These are phyloP conservation scores for Guyanaporus albipodus DNA, from an alignment of 768 basidiomycete species.

Conservation along the genomic window DNA sequence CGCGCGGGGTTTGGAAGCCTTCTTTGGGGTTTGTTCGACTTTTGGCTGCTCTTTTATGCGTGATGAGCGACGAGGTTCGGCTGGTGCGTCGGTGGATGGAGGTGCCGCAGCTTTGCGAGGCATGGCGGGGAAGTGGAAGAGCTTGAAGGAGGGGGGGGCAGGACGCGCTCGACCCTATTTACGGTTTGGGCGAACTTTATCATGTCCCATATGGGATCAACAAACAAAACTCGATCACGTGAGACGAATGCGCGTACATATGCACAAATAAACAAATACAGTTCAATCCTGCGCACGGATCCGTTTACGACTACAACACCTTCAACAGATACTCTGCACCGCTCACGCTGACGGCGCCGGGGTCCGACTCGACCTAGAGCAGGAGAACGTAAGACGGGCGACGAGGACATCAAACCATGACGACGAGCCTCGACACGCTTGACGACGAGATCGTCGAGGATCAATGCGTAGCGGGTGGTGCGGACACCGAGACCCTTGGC, in stretches of 20 bases:
- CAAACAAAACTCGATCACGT: conserved; percentile 36
- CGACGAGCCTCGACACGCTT: conserved; percentile 55
- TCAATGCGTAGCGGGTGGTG: conserved; percentile 57
- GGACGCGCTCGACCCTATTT: conserved; percentile 32
- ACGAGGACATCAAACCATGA: neutral
- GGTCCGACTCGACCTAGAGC: conserved; percentile 11
- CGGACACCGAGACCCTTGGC: conserved; percentile 51
- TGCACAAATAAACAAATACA: conserved; percentile 25
- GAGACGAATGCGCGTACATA: conserved; percentile 30
- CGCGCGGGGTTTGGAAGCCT: conserved; percentile 59
- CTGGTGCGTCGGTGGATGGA: conserved; percentile 31
- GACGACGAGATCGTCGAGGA: conserved; percentile 69
- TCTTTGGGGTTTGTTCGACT: conserved; percentile 48
- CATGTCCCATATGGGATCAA: conserved; percentile 27
- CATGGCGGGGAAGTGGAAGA: conserved; percentile 38
- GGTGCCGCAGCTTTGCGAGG: conserved; percentile 65
- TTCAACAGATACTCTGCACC: conserved; percentile 16
- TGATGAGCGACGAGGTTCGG: conserved; percentile 64
- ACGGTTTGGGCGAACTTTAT: conserved; percentile 38
- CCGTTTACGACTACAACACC: conserved; percentile 5
- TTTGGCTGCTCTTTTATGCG: conserved; percentile 75
- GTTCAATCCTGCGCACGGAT: conserved; percentile 20
- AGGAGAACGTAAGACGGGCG: neutral
- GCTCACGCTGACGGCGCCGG: conserved; percentile 4
- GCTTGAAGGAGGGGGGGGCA: conserved; percentile 15